Percentiles rank a stretch among this genome's conserved stretches.
Evolutionary conservation across 208 protist genomes (phyloP).

Genomic region (Leishmania arabica): DNA sequence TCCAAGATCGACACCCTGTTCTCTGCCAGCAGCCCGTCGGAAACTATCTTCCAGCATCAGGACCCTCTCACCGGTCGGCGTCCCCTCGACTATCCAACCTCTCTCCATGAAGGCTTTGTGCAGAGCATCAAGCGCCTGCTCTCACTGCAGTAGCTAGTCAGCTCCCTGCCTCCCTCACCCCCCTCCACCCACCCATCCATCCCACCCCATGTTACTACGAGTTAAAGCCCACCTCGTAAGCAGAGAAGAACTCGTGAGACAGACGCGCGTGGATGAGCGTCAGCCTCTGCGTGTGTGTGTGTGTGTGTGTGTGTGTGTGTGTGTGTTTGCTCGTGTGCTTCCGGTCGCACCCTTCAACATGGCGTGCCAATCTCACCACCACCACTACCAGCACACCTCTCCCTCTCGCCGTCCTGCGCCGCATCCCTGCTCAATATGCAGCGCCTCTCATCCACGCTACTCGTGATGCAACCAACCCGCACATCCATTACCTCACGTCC

Average conservation of each 20-base stretch:
- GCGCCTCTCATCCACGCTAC: too few relatives aligned
- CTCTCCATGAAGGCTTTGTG: conserved; percentile 1
- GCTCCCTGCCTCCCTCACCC: neutral
- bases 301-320: neutral
- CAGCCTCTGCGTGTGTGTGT: neutral
- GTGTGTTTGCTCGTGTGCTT: too few relatives aligned
- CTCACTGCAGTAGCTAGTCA: neutral
- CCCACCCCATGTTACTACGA: neutral
- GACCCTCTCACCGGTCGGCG: conserved; percentile 5
- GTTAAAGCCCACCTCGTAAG: neutral
- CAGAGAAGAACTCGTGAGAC: neutral
- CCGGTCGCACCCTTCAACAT: neutral
- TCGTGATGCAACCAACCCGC: neutral
- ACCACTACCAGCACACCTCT: too few relatives aligned
- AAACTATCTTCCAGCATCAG: neutral
- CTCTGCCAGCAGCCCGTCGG: neutral
- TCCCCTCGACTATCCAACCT: neutral
- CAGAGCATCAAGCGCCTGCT: conserved; percentile 9
- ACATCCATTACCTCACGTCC: neutral
- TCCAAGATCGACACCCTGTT: conserved; percentile 15
- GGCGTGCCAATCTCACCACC: too few relatives aligned
- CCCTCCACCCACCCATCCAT: neutral
- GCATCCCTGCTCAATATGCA: too few relatives aligned
- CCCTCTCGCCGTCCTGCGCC: too few relatives aligned
- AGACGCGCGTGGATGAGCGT: neutral